Percentiles rank a stretch among this genome's conserved stretches.
phyloP scores from a whole-genome alignment of 371 early-diverging fungal genomes.

The Ordospora colligata region DNA sequence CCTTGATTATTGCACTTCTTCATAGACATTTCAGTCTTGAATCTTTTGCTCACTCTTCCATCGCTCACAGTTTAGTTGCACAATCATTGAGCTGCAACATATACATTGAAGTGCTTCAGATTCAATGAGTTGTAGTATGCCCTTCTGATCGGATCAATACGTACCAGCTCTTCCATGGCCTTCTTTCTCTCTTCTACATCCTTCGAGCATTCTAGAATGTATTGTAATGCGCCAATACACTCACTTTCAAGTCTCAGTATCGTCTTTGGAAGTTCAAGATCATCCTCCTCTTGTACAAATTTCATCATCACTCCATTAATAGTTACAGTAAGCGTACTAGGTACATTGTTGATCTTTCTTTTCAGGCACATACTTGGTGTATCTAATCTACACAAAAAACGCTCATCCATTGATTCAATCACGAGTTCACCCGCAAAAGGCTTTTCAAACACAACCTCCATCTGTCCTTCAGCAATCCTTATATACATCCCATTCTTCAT shows the following conservation, averaged over 20 bases:
- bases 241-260: slow-evolving; percentile 9
- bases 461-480: neutral
- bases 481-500: slow-evolving; percentile 23
- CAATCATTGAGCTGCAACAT: neutral
- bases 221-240: slow-evolving; percentile 12
- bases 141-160: slow-evolving; percentile 32
- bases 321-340: neutral
- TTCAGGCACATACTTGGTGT: neutral
- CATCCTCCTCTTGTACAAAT: neutral
- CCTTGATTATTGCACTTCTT: no score
- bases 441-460: slow-evolving; percentile 23
- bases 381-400: neutral
- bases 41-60: no score
- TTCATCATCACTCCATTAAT: neutral
- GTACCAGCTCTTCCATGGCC: slow-evolving; percentile 10
- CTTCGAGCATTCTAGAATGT: slow-evolving; percentile 14
- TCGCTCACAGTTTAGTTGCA: neutral
- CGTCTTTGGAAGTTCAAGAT: slow-evolving; percentile 13
- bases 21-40: neutral
- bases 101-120: slow-evolving; percentile 3
- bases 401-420: neutral
- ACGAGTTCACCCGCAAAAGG: slow-evolving; percentile 12
- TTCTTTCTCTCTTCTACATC: slow-evolving; percentile 10
- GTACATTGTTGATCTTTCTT: neutral
- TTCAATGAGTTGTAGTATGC: slow-evolving; percentile 23